Conservation (phyloP, 306 rosid species). For the Medicago ruthenica region DNA sequence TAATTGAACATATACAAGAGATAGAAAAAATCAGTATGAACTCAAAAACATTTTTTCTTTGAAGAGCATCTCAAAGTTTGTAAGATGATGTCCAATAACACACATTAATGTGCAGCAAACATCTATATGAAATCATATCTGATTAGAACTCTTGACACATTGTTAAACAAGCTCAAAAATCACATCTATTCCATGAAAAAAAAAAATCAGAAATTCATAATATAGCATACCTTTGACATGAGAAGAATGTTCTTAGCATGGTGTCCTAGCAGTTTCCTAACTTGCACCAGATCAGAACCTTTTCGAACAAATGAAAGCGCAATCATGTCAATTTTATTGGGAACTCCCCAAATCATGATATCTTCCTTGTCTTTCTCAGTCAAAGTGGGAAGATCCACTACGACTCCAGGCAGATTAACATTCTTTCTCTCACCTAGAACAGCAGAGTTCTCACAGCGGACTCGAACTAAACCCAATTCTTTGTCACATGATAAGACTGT, state of each 20-base stretch:
- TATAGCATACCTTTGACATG: conserved; percentile 86
- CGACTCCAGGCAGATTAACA: conserved; percentile 92
- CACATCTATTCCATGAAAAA: background rate
- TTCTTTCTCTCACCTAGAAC: conserved; percentile 95
- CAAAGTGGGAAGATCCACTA: conserved; percentile 94
- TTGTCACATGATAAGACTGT: conserved; percentile 74
- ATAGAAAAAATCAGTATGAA: conserved; percentile 2
- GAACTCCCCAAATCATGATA: conserved; percentile 85
- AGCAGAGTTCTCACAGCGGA: conserved; percentile 94
- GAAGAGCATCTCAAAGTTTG: conserved; percentile 20
- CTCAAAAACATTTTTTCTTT: background rate
- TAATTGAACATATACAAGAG: background rate
- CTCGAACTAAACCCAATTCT: conserved; percentile 65
- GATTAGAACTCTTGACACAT: conserved; percentile 3
- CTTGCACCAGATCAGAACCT: conserved; percentile 92
- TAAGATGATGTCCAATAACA: conserved; percentile 29
- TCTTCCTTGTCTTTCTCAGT: conserved; percentile 96
- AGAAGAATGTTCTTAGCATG: conserved; percentile 90
- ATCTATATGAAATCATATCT: conserved; percentile 31
- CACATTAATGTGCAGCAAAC: background rate
- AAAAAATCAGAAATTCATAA: conserved; percentile 7
- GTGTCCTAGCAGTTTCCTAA: conserved; percentile 78
- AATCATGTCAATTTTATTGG: conserved; percentile 92
- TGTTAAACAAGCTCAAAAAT: conserved; percentile 9
- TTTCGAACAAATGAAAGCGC: conserved; percentile 95